phyloP scores from a whole-genome alignment of 2,329 filamentous ascomycete species.

The Aspergillus fumigatiaffinis region DNA sequence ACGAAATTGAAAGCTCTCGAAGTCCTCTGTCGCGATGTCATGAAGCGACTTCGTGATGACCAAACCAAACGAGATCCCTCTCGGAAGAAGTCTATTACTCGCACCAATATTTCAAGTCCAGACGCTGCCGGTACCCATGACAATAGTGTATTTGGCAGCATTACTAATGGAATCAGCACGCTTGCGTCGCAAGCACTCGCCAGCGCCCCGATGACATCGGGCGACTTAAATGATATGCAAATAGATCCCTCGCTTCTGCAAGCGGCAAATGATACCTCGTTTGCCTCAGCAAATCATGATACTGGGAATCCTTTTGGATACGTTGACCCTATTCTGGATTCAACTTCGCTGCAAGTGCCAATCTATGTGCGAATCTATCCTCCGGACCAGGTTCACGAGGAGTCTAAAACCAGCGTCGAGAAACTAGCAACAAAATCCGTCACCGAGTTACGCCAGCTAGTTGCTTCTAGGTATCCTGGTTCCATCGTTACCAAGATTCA shows the following conservation, averaged over 20 bases:
- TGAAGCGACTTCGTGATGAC: constrained; percentile 71
- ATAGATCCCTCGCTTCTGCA: constrained; percentile 62
- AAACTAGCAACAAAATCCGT: constrained; percentile 58
- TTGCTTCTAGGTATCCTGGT: constrained; percentile 58
- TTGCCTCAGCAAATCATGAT: constrained; percentile 32
- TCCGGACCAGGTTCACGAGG: constrained; percentile 52
- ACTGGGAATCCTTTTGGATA: constrained; percentile 30
- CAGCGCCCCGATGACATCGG: constrained; percentile 34
- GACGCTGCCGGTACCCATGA: constrained; percentile 21
- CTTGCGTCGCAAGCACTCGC: constrained; percentile 43
- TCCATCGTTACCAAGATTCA: constrained; percentile 59
- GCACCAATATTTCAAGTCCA: constrained; percentile 19
- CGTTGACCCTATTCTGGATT: constrained; percentile 34
- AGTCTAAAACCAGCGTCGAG: constrained; percentile 58
- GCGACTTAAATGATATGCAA: constrained; percentile 52
- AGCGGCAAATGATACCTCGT: constrained; percentile 50
- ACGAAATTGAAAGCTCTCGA: constrained; percentile 64
- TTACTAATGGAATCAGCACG: constrained; percentile 41
- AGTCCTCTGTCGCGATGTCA: constrained; percentile 68
- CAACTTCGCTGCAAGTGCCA: constrained; percentile 44
- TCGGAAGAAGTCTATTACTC: constrained; percentile 33
- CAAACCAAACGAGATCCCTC: constrained; percentile 53
- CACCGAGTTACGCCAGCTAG: constrained; percentile 59
- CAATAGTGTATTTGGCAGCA: constrained; percentile 19
- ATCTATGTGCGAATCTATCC: constrained; percentile 68